A percentile compares a stretch with the other conserved stretches of the same genome.
These are phyloP conservation scores for Nakazawaea ernobii DNA, from an alignment of 805 yeast species.

Conservation along the genomic window DNA sequence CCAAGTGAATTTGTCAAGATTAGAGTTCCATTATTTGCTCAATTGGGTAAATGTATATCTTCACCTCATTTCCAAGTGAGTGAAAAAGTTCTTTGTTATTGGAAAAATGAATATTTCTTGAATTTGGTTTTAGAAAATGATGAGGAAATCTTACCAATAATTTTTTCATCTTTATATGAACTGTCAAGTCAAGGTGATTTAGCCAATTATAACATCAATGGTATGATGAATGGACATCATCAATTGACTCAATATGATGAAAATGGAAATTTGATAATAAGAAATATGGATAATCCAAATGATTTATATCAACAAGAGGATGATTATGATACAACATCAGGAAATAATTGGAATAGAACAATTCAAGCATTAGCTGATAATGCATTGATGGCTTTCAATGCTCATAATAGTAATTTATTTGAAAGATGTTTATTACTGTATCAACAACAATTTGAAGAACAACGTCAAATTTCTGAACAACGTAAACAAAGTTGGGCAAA, in stretches of 20 bases:
- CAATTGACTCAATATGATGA: conserved; percentile 12
- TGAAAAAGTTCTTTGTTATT: conserved; percentile 88
- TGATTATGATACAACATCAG: conserved; percentile 29
- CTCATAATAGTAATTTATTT: conserved; percentile 83
- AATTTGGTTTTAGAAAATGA: conserved; percentile 88
- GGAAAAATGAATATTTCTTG: conserved; percentile 92
- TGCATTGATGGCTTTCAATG: conserved; percentile 88
- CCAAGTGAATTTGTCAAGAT: conserved; percentile 87
- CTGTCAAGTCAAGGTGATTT: conserved; percentile 42
- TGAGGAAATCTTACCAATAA: conserved; percentile 86
- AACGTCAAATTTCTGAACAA: conserved; percentile 54
- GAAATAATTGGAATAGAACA: conserved; percentile 84
- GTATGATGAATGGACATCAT: conserved; percentile 19
- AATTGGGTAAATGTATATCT: conserved; percentile 86
- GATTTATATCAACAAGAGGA: conserved; percentile 28
- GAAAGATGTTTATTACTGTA: conserved; percentile 90
- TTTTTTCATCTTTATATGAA: conserved; percentile 86
- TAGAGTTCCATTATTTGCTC: conserved; percentile 90
- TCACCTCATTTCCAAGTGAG: conserved; percentile 97
- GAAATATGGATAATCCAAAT: conserved; percentile 2
- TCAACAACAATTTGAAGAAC: conserved; percentile 73
- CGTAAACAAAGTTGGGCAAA: conserved; percentile 67
- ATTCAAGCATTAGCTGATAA: conserved; percentile 87
- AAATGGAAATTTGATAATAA: conserved; percentile 9
- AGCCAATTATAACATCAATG: conserved; percentile 23